Conservation (phyloP, 148 eudicot genomes). For the Vaccinium myrtillus region DNA sequence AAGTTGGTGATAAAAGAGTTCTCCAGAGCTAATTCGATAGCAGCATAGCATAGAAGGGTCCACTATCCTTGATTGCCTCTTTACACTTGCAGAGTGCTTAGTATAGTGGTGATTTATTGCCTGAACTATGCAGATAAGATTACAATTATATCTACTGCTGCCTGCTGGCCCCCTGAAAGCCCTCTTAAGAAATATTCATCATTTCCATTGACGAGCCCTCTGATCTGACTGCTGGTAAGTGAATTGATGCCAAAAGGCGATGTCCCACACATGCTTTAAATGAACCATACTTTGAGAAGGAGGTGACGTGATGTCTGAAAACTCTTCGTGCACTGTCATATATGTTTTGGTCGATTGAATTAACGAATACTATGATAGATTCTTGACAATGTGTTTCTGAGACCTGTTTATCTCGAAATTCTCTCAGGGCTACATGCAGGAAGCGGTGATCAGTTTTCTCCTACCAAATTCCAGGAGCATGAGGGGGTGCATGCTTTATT, state of each 20-base stretch:
- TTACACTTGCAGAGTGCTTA: neutral
- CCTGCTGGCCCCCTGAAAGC: neutral
- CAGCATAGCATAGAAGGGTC: neutral
- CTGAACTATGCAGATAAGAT: too few species aligned
- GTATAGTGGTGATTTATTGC: too few species aligned
- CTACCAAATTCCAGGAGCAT: too few species aligned
- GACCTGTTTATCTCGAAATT: too few species aligned
- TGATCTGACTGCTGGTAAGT: too few species aligned
- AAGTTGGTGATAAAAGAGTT: neutral
- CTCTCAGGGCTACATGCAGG: too few species aligned
- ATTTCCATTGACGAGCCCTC: too few species aligned
- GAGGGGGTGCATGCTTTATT: too few species aligned
- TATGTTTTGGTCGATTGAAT: neutral
- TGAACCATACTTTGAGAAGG: neutral
- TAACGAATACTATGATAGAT: neutral
- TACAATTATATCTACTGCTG: neutral
- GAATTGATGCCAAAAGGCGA: too few species aligned
- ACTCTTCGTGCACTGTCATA: neutral
- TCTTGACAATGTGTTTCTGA: neutral
- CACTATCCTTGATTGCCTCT: too few species aligned
- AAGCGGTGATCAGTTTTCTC: too few species aligned
- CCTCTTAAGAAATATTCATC: neutral
- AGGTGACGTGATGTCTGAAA: neutral
- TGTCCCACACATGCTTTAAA: neutral
- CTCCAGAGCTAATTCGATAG: neutral